phyloP scores from a whole-genome alignment of 352 stramenopile species.

The Albugo candida region DNA sequence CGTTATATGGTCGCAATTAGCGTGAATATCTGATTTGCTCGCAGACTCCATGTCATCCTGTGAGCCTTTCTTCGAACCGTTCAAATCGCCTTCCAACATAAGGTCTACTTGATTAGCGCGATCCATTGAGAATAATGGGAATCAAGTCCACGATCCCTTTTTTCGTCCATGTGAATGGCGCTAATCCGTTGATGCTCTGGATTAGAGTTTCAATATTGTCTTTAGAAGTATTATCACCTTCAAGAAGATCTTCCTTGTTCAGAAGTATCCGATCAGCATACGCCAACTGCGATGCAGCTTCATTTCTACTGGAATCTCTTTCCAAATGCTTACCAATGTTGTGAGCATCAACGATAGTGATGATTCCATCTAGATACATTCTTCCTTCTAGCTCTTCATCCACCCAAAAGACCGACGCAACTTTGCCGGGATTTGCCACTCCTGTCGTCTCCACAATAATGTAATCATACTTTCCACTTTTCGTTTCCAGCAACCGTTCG shows the following conservation, averaged over 20 bases:
- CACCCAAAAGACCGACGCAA: conserved; percentile 93
- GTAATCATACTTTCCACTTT: conserved; percentile 71
- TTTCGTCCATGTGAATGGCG: conserved; percentile 40
- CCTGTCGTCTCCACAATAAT: conserved; percentile 90
- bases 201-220: conserved; percentile 22
- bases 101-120: conserved; percentile 36
- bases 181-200: conserved; percentile 38
- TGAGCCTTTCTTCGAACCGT: no score
- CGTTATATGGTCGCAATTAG: neutral
- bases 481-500: conserved; percentile 54
- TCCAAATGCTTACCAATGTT: conserved; percentile 70
- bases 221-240: conserved; percentile 21
- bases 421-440: conserved; percentile 85
- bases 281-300: conserved; percentile 91
- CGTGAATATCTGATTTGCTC: neutral
- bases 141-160: conserved; percentile 32
- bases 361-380: conserved; percentile 87
- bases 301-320: conserved; percentile 26
- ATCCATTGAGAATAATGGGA: conserved; percentile 53
- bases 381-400: conserved; percentile 80
- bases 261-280: conserved; percentile 97
- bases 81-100: conserved; percentile 1
- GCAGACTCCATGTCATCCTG: neutral
- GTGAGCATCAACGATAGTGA: conserved; percentile 95
- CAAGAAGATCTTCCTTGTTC: conserved; percentile 96